Base-by-base conservation (phyloP, 1,139 yeast genomes). In the Yamadazyma spencermartinsiae region DNA sequence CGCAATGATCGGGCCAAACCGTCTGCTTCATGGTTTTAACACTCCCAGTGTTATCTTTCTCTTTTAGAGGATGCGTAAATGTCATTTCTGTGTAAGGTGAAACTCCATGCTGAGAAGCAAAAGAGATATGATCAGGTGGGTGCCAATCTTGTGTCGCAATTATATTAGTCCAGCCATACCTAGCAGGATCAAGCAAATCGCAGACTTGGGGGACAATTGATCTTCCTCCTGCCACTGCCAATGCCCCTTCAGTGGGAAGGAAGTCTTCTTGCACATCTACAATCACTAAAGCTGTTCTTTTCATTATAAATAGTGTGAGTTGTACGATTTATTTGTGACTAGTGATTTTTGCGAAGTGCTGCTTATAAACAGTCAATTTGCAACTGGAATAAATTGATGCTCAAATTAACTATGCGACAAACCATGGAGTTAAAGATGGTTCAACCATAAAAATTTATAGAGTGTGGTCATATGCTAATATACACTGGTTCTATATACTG, bases 1-100 rank as follows among this genome's bases (percentile, higher is more conserved):
- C 76, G 56, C 97, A 90, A 57, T 90, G 98, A 42, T 76, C 92
- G 0, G 98, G 97, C 98, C 98, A 90, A 3, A 88, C 71, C 0
- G 70, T 67, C 44, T 82, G 82, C 2, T 43, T 53, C 46, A 58
- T 51, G 1, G 46, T 47, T 34, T 56, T 52, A 30, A 58, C 55
- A 20, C 57, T 42, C 15, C 68, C 66, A 0, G 61, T 52, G 4
- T 45, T 52, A 33, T 63, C 31, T 1, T 50, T 42, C 6, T 63
- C 63, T 2, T 63, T 61, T 13, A 58, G 46, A 0, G 95, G 92
- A 39, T 81, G 79, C 1, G 55, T 42, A 52, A 86, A 80, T 37
- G 58, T 63, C 33, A 74, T 45, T 2, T 65, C 57, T 0, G 79
- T 64, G 55, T 68, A 88, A 1, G 92, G 86, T 2, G 66, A 59